phyloP scores from a whole-genome alignment of 2,329 filamentous ascomycete species.

The Colletotrichum caudatum region DNA sequence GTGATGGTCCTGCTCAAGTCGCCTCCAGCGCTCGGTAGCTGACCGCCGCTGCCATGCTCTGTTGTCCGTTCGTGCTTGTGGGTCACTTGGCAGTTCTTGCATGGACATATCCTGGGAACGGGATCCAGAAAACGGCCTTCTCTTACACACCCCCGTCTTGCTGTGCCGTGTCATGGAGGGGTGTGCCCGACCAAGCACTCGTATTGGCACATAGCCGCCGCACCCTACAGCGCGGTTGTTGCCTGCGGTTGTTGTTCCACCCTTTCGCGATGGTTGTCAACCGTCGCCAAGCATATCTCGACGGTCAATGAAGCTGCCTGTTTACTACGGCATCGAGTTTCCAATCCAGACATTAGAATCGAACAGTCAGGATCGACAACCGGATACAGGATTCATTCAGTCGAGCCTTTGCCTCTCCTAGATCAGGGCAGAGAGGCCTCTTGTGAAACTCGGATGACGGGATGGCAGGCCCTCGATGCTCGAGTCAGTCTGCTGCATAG shows the following conservation, averaged over 20 bases:
- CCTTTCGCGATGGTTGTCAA: not conserved
- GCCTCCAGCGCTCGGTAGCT: not conserved
- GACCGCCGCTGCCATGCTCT: not conserved
- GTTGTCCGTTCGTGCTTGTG: not conserved
- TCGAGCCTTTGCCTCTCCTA: not conserved
- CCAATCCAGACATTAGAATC: not conserved
- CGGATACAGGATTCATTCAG: not conserved
- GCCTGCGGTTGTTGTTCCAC: not conserved
- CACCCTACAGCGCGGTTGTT: not conserved
- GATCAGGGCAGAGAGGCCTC: not conserved
- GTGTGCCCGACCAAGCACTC: not conserved
- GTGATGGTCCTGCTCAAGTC: not conserved
- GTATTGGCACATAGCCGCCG: not conserved
- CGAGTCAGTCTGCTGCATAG: not conserved
- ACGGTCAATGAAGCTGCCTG: not conserved
- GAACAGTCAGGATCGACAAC: rapidly evolving
- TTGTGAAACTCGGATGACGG: not conserved
- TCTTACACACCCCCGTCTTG: not conserved
- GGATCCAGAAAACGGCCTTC: not conserved
- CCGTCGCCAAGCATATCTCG: not conserved
- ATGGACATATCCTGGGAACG: not conserved
- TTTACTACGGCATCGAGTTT: too few relatives aligned
- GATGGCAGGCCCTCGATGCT: not conserved
- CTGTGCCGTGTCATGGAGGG: not conserved
- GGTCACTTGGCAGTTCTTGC: not conserved